These are phyloP conservation scores for Quercus phellos DNA, from an alignment of 331 rosid species.

Conservation along the genomic window DNA sequence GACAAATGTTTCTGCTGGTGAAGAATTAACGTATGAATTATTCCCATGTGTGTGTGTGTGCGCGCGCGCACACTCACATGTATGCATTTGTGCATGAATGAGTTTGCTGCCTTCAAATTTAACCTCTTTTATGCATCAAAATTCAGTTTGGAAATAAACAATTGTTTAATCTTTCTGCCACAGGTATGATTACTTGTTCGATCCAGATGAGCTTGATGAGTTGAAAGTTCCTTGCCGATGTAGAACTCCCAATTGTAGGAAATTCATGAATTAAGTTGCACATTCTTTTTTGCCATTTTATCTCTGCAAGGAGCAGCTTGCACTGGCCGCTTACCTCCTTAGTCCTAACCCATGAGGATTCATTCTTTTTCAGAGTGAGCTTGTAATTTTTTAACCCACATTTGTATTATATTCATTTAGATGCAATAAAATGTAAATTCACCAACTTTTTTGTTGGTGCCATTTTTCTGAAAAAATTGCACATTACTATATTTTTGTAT, in stretches of 20 bases:
- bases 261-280: slow-evolving; percentile 67
- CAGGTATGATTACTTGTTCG: slow-evolving; percentile 95
- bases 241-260: slow-evolving; percentile 69
- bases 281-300: slow-evolving; percentile 18
- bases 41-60: background rate
- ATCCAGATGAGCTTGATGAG: slow-evolving; percentile 82
- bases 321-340: slow-evolving; percentile 23
- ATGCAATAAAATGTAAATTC: slow-evolving; percentile 22
- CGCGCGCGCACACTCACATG: background rate
- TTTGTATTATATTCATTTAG: slow-evolving; percentile 32
- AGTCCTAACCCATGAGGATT: slow-evolving; percentile 19
- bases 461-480: slow-evolving; percentile 8
- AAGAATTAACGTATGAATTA: slow-evolving; percentile 78
- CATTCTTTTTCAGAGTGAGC: slow-evolving; percentile 8
- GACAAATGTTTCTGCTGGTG: slow-evolving; percentile 70
- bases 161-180: slow-evolving; percentile 17
- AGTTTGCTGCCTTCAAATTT: background rate
- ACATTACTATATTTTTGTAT: too few relatives aligned
- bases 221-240: slow-evolving; percentile 89
- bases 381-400: slow-evolving; percentile 18
- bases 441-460: slow-evolving; percentile 29
- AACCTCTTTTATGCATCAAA: background rate
- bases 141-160: background rate
- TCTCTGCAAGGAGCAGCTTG: slow-evolving; percentile 13
- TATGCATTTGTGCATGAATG: slow-evolving; percentile 3